phyloP scores from a whole-genome alignment of 2,329 filamentous ascomycete species.

The Epichloe gansuensis region DNA sequence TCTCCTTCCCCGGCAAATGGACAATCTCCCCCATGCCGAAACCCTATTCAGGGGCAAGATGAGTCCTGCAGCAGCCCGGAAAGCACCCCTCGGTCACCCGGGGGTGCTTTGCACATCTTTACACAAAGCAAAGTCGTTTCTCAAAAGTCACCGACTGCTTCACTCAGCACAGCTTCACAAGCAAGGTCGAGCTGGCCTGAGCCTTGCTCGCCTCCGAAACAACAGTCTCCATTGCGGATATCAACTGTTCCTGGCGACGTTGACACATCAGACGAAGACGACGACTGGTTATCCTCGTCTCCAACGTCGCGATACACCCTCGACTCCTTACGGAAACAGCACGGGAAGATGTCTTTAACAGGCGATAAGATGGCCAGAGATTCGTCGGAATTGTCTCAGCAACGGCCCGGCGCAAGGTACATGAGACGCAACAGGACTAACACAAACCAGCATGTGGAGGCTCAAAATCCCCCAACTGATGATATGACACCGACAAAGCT shows the following conservation, averaged over 20 bases:
- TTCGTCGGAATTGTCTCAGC: slow-evolving; percentile 5
- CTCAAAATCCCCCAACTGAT: background rate
- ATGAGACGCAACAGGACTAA: slow-evolving; percentile 9
- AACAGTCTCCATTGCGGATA: slow-evolving; percentile 1
- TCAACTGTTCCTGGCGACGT: background rate
- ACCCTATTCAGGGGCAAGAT: slow-evolving; percentile 7
- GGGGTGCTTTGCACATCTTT: background rate
- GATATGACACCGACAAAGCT: slow-evolving; percentile 5
- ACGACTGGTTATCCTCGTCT: background rate
- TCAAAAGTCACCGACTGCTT: background rate
- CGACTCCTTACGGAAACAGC: slow-evolving; percentile 1
- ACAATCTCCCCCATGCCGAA: background rate
- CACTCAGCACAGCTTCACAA: background rate
- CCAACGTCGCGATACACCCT: slow-evolving; percentile 14
- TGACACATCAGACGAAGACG: background rate
- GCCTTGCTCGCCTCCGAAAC: background rate
- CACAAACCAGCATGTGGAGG: background rate
- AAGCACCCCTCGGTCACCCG: background rate
- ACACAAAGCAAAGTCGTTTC: background rate
- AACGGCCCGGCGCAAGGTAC: slow-evolving; percentile 13
- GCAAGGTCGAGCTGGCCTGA: background rate
- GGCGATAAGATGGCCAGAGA: slow-evolving; percentile 14
- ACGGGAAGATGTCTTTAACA: slow-evolving; percentile 19
- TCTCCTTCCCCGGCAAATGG: slow-evolving; percentile 3
- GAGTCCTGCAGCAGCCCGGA: background rate